Base-by-base conservation (phyloP, 108 stramenopile species). In the Parietichytrium sp. region DNA sequence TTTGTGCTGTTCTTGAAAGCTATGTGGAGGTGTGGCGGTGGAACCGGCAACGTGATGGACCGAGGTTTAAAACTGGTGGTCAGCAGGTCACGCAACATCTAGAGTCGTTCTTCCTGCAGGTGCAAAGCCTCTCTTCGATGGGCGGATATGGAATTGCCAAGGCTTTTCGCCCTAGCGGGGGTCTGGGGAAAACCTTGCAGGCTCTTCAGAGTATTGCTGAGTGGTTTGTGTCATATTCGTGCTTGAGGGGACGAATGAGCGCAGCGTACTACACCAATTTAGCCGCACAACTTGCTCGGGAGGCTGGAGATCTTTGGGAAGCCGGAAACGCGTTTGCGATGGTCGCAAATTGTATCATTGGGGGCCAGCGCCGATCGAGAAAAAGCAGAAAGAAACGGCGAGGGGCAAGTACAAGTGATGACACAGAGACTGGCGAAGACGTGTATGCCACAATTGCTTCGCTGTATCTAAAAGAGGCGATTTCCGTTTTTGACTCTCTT, bases 321-420 rank as follows among this genome's bases (percentile, higher is more conserved):
- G 61, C 61, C 42, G 61, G 61, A 36, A 72, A 72, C 20, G 61
- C 61, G 6, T 72, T 72, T 72, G 61, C 61, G 23, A 72, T 42
- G 2, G 61, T 72, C 20, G 61, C 61, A 72, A 72, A 72, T 20
- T 72, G 61, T 1, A 27, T 72, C 20, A n/a, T 72, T 6, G 61
- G 61, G 38, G 45, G 20, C 13, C 15, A 16, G 10, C 13, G 12
- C 20, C 38, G 45, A 16, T 13, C 42, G 61, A 12, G 20, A 7
- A 42, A 27, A 45, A 20, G 15, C 42, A 20, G 6, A 6, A n/a
- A 38, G 15, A 31, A 33, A n/a, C 6, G 20, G 10, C 1, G 42
- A 6, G 54, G 27, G 36, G 42, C 61, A 16, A 42, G 6, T 0
- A 50, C 16, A 0, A 50, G 49, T 50, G 18, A 50, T 16, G n/a